Base-by-base conservation (phyloP, 371 early-diverging fungal genomes). In the Rhizopus microsporus region DNA sequence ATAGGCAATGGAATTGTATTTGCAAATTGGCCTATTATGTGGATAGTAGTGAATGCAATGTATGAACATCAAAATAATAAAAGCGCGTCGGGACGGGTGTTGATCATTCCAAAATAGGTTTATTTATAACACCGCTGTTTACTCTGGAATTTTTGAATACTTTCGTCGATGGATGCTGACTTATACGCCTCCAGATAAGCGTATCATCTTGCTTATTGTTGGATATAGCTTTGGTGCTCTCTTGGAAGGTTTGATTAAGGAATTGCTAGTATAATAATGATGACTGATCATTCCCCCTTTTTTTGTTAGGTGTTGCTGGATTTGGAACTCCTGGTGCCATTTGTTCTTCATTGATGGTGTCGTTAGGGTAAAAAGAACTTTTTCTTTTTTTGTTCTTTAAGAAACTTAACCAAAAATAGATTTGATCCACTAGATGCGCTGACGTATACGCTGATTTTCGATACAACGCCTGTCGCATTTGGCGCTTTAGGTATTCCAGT, bases 1-100 rank as follows among this genome's bases (percentile, higher is more conserved):
- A 68, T 80, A 44, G 77, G 65, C 12, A 71, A 71, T 34, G 80
- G 80, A 9, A 63, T 80, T 1, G 71, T 74, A 1, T 80, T 72
- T 63, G 78, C 78, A 3, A 73, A 78, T 35, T 80, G 80, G 80
- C 80, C 80, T 0, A 77, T 80, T 57, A 80, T 80, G 80, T 80
- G 80, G 80, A 80, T 80, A 33, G 80, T 80, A 1, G 62, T 76
- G 9, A 76, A 80, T 51, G 80, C 80, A 0, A 74, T 79, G 75
- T 71, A 69, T 60, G 53, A 23, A 23, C 23, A 23, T 23, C 23
- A 23, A 23, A 23, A 23, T 23, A 23, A 0, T 32, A 40, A 43
- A 34, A 32, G 8, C 31, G 23, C 31, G 7, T 12, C 5, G 7
- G 15, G 10, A 35, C 7, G 35, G 1, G 15, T 35, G 16, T 15